Base-by-base conservation (phyloP, 2,329 filamentous ascomycete species). In the Blastomyces parvus region DNA sequence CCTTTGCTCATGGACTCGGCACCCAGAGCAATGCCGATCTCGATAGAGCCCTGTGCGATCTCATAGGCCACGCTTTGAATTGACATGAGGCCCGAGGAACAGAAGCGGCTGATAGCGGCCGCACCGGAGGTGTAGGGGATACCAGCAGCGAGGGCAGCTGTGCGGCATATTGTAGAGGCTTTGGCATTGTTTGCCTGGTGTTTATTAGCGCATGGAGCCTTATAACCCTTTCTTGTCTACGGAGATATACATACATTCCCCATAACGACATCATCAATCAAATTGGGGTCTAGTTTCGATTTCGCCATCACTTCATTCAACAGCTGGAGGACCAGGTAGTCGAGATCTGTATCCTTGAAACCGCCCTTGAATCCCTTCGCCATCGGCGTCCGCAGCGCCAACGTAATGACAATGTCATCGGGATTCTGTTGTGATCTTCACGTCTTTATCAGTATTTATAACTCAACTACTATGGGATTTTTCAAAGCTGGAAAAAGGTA, bases 391-490 rank as follows among this genome's bases (percentile, higher is more conserved):
- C 94, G 89, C 71, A 92, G 82, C 36, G 93, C 93, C 64, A 95
- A 85, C 8, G 94, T 99, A 73, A 97, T 96, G 74, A 99, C 94
- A 62, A 99, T 84, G 81, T 99, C 94, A 75, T 97, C 93, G 69
- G 92, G 86, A 77, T 96, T 95, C 82, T 97, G 92, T 70, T 90
- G 86, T 64, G 90, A 91, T 73, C 91, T 96, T 70, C 9, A 62
- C 30, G 25, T 40, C n/a, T 2, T 42, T 62, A 8, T 25, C 48
- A 62, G 17, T 48, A 40, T 36, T 33, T 1, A 33, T 46, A 46
- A 27, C 6, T 19, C 17, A 33, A 36, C n/a, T 19, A 8, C 9
- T 59, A 59, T 42, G 36, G 3, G n/a, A 58, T 22, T 27, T 27
- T 27, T 4, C 14, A 46, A 25, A 42, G 33, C 33, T 17, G 30